Percentiles rank a stretch among this genome's conserved stretches.
Conservation (phyloP, 345 rosid genomes). For the Acer negundo region DNA sequence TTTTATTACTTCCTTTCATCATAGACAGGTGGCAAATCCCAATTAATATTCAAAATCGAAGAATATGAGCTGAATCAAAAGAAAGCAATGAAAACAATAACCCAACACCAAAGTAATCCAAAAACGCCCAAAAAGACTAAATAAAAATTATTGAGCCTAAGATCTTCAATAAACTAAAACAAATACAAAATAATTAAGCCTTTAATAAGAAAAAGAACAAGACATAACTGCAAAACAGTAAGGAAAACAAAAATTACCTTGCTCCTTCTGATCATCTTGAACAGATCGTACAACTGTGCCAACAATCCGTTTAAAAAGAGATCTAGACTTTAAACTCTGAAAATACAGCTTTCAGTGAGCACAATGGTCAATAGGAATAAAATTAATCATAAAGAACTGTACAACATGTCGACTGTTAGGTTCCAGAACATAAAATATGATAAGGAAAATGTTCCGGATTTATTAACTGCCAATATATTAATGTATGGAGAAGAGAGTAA, state of each 20-base stretch:
- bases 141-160: background rate
- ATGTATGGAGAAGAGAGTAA: background rate
- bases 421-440: background rate
- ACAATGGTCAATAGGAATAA: background rate
- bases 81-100: background rate
- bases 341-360: slow-evolving; percentile 27
- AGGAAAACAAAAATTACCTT: slow-evolving; percentile 52
- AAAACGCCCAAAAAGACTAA: background rate
- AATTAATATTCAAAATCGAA: background rate
- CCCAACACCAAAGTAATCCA: background rate
- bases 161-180: background rate
- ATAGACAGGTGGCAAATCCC: background rate
- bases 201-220: background rate
- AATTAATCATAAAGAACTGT: background rate
- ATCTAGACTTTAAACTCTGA: slow-evolving; percentile 74
- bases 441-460: background rate
- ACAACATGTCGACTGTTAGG: background rate
- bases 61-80: background rate
- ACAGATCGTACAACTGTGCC: slow-evolving; percentile 87
- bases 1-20: background rate
- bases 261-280: slow-evolving; percentile 95
- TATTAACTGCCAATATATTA: background rate
- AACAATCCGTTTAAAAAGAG: slow-evolving; percentile 80
- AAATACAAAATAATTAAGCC: background rate
- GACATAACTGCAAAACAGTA: background rate